These are phyloP conservation scores for Albophoma yamanashiensis DNA, from an alignment of 2,329 filamentous ascomycete genomes.

Conservation along the genomic window DNA sequence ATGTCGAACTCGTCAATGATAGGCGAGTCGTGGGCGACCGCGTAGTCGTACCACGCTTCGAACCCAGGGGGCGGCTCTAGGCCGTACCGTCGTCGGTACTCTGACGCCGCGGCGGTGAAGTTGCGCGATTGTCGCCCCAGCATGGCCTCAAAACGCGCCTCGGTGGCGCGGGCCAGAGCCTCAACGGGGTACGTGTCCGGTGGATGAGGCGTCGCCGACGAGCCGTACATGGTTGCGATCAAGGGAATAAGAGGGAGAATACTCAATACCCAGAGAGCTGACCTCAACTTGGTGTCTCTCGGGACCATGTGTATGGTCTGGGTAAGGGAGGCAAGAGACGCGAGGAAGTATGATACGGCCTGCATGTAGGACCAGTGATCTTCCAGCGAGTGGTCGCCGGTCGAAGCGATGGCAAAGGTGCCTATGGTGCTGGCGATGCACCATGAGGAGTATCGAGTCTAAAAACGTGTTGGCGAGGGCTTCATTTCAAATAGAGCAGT, in stretches of 20 bases:
- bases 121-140: constrained; percentile 25
- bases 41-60: constrained; percentile 32
- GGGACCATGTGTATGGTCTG: constrained; percentile 21
- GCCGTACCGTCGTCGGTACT: constrained; percentile 33
- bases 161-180: constrained; percentile 15
- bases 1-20: constrained; percentile 41
- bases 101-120: constrained; percentile 20
- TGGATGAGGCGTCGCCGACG: background rate
- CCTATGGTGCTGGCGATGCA: constrained; percentile 13
- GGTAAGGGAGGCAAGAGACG: constrained; percentile 18
- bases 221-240: constrained; percentile 12
- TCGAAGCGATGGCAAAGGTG: constrained; percentile 21
- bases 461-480: background rate
- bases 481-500: background rate
- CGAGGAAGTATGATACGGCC: constrained; percentile 14
- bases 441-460: constrained; percentile 23
- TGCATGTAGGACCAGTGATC: constrained; percentile 13
- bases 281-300: constrained; percentile 13
- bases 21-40: constrained; percentile 23
- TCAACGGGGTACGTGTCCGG: constrained; percentile 24
- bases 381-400: constrained; percentile 12
- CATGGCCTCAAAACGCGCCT: constrained; percentile 17
- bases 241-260: constrained; percentile 20
- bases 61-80: constrained; percentile 35
- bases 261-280: constrained; percentile 18